A percentile compares a stretch with the other conserved stretches of the same genome.
phyloP scores from a whole-genome alignment of 176 grass and related monocot genomes.

The Oryza coarctata region DNA sequence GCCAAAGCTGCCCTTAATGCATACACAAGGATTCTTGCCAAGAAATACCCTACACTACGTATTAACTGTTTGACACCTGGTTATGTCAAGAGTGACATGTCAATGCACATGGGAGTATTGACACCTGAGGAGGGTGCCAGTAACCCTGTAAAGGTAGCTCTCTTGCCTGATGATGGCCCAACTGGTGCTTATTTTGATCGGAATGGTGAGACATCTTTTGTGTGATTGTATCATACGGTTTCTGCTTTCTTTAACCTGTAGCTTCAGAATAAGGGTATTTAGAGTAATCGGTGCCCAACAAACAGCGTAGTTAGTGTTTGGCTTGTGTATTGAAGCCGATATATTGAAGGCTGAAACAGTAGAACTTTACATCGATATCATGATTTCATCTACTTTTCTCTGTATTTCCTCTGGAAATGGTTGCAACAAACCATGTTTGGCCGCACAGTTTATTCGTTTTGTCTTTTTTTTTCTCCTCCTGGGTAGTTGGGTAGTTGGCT shows the following conservation, averaged over 20 bases:
- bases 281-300: neutral
- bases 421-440: neutral
- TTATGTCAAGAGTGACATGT: conserved; percentile 67
- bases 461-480: neutral
- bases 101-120: conserved; percentile 46
- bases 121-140: conserved; percentile 60
- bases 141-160: conserved; percentile 61
- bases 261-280: neutral
- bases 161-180: conserved; percentile 52
- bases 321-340: neutral
- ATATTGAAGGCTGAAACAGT: neutral
- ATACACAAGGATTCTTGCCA: conserved; percentile 70
- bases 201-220: conserved; percentile 46
- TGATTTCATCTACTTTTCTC: too few species aligned
- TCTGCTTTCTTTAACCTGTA: neutral
- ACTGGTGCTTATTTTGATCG: conserved; percentile 62
- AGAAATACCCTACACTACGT: conserved; percentile 37
- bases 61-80: conserved; percentile 64
- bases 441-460: neutral
- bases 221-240: conserved; percentile 13
- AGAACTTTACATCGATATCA: neutral
- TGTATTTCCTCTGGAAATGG: neutral
- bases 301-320: neutral
- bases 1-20: conserved; percentile 56
- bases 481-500: neutral